A percentile compares a stretch with the other conserved stretches of the same genome.
Evolutionary conservation across 1,139 yeast genomes (phyloP).

Genomic region (Blastobotrys ciferrii): DNA sequence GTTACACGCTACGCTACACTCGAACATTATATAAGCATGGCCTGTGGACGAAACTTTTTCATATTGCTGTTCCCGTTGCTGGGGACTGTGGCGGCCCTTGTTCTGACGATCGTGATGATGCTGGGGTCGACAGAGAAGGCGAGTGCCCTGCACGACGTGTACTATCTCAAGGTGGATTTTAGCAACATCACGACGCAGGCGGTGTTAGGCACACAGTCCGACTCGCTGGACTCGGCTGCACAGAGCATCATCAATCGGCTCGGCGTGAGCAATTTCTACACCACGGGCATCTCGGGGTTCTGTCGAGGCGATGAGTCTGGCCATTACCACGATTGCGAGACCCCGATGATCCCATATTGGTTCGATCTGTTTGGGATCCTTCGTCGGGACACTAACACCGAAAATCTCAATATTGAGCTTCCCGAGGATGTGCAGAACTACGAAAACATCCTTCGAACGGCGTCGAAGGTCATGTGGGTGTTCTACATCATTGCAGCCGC

Average conservation of each 20-base stretch:
- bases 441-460: slow-evolving; percentile 39
- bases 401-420: slow-evolving; percentile 29
- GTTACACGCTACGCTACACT: no score
- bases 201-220: slow-evolving; percentile 23
- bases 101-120: slow-evolving; percentile 42
- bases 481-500: slow-evolving; percentile 47
- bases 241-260: slow-evolving; percentile 31
- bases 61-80: slow-evolving; percentile 42
- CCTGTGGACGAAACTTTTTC: slow-evolving; percentile 33
- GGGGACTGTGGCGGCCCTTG: slow-evolving; percentile 41
- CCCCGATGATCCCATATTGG: slow-evolving; percentile 52
- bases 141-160: slow-evolving; percentile 40
- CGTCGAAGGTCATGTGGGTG: slow-evolving; percentile 48
- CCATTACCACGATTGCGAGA: slow-evolving; percentile 38
- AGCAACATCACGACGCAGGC: slow-evolving; percentile 28
- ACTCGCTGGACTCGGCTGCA: slow-evolving; percentile 20
- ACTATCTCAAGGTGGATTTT: slow-evolving; percentile 44
- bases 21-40: slow-evolving; percentile 28
- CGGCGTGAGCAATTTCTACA: slow-evolving; percentile 61
- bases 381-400: slow-evolving; percentile 43
- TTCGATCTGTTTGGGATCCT: slow-evolving; percentile 56
- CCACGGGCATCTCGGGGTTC: slow-evolving; percentile 73
- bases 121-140: slow-evolving; percentile 42
- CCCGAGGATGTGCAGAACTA: slow-evolving; percentile 38
- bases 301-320: slow-evolving; percentile 50